phyloP scores from a whole-genome alignment of 768 basidiomycete species.

The Tulasnella sp. region DNA sequence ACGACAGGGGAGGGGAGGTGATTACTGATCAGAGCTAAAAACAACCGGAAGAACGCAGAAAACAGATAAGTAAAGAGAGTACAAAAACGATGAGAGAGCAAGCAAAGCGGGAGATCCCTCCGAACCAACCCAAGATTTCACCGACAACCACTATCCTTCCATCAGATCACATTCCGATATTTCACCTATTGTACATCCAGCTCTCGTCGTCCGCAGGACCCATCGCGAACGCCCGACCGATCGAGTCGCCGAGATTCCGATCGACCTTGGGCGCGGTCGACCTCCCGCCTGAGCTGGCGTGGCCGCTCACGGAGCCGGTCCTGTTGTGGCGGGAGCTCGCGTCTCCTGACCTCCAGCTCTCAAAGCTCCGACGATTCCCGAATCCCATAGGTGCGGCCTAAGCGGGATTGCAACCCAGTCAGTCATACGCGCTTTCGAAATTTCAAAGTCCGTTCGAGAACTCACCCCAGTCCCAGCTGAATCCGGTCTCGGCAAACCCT shows the following conservation, averaged over 20 bases:
- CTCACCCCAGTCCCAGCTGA: background rate
- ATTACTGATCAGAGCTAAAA: too few relatives aligned
- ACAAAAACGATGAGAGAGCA: too few relatives aligned
- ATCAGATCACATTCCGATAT: too few relatives aligned
- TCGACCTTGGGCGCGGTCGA: background rate
- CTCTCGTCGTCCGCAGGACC: background rate
- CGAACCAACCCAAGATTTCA: too few relatives aligned
- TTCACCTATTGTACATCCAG: background rate
- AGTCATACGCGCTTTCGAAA: too few relatives aligned
- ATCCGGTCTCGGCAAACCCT: background rate
- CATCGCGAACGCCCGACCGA: background rate
- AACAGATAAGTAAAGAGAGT: too few relatives aligned
- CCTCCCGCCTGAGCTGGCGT: background rate
- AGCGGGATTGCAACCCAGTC: too few relatives aligned
- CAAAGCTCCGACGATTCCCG: background rate
- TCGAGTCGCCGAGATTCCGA: background rate
- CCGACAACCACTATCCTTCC: too few relatives aligned
- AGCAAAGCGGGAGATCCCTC: too few relatives aligned
- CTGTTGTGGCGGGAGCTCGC: background rate
- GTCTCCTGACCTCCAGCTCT: background rate
- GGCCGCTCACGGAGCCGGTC: background rate
- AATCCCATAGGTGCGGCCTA: background rate
- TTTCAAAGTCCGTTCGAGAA: too few relatives aligned
- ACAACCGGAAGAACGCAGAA: too few relatives aligned
- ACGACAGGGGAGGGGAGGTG: too few relatives aligned